phyloP scores from a whole-genome alignment of 2,329 filamentous ascomycete genomes.

The Celoporthe dispersa region DNA sequence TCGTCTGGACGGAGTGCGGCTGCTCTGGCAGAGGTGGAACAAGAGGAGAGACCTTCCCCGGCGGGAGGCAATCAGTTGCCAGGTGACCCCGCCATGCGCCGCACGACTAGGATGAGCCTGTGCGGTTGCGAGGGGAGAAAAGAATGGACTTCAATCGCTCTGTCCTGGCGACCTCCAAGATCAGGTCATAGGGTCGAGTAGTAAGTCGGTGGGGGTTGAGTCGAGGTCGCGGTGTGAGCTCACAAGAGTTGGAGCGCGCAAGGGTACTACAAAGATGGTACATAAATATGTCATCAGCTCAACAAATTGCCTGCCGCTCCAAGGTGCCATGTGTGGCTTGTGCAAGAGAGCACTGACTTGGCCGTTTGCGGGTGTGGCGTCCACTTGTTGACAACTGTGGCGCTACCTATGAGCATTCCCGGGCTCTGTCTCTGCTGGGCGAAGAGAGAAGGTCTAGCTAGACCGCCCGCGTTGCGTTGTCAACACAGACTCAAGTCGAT shows the following conservation, averaged over 20 bases:
- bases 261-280: background rate
- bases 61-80: slow-evolving; percentile 19
- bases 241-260: background rate
- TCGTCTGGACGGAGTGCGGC: background rate
- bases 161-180: background rate
- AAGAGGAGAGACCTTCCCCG: slow-evolving; percentile 17
- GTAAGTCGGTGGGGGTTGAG: background rate
- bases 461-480: background rate
- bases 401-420: background rate
- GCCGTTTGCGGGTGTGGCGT: background rate
- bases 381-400: background rate
- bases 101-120: background rate
- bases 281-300: background rate
- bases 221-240: background rate
- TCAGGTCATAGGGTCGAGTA: background rate
- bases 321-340: background rate
- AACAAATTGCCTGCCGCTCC: background rate
- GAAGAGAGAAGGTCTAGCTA: background rate
- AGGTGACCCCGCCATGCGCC: slow-evolving; percentile 25
- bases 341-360: background rate
- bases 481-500: slow-evolving; percentile 1
- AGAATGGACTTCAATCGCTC: background rate
- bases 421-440: background rate
- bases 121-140: background rate
- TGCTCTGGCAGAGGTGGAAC: background rate